A percentile compares a stretch with the other conserved stretches of the same genome.
Evolutionary conservation across 2,329 filamentous ascomycete species (phyloP).

Genomic region (Penicillium occitanis): DNA sequence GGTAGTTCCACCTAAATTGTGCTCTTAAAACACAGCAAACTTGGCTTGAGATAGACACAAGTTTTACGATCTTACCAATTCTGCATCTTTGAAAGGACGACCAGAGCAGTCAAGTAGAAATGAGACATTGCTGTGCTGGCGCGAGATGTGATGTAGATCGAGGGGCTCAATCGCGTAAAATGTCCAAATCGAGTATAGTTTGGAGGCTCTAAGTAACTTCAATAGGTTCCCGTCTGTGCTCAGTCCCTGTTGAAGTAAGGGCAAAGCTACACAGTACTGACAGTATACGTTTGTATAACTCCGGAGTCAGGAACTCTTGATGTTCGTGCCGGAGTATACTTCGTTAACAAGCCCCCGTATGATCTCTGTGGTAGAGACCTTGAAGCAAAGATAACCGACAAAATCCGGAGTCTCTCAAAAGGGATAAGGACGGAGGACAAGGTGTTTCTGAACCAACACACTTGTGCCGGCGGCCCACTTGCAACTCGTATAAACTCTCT

Average conservation of each 20-base stretch:
- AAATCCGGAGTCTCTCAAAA: neutral
- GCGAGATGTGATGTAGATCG: neutral
- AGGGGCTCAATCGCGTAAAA: conserved; percentile 3
- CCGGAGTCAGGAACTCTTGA: neutral
- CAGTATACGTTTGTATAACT: too few relatives aligned
- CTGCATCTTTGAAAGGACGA: neutral
- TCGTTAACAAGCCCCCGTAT: neutral
- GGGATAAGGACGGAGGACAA: too few relatives aligned
- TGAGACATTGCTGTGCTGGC: neutral
- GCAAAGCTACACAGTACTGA: neutral
- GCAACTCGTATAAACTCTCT: neutral
- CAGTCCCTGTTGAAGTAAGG: neutral
- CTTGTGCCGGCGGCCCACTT: neutral
- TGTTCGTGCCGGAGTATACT: neutral
- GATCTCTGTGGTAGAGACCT: neutral
- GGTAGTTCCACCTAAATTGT: neutral
- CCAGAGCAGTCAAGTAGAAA: neutral
- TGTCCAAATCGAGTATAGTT: neutral
- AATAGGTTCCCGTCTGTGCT: neutral
- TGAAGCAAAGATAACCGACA: neutral
- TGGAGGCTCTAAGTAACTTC: neutral
- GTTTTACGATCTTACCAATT: neutral
- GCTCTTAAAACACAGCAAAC: neutral
- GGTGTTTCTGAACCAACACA: neutral
- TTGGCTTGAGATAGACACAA: neutral